Evolutionary conservation across 352 stramenopile genomes (phyloP).

Genomic region (Globisporangium cylindrosporum): DNA sequence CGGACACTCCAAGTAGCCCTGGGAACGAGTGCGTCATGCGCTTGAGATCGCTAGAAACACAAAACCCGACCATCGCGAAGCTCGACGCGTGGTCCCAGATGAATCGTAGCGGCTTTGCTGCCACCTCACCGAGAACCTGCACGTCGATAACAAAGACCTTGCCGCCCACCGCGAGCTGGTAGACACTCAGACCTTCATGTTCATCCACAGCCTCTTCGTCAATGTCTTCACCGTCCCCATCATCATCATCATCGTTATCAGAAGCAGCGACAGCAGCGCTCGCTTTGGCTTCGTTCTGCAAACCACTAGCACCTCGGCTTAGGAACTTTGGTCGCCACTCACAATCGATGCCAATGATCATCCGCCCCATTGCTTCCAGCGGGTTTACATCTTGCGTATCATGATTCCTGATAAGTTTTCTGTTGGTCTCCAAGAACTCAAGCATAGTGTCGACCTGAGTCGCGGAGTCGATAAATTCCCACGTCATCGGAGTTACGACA

Average conservation of each 20-base stretch:
- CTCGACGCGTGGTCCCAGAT: slow-evolving; percentile 33
- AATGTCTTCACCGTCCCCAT: slow-evolving; percentile 12
- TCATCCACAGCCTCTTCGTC: slow-evolving; percentile 12
- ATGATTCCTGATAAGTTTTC: slow-evolving; percentile 1
- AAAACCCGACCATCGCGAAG: slow-evolving; percentile 54
- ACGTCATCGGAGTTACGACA: slow-evolving; percentile 17
- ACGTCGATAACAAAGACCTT: slow-evolving; percentile 60
- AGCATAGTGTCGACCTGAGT: slow-evolving; percentile 26
- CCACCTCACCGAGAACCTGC: slow-evolving; percentile 35
- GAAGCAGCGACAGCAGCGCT: neutral
- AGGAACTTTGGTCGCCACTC: slow-evolving; percentile 62
- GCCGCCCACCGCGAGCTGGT: slow-evolving; percentile 43
- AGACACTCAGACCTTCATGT: slow-evolving; percentile 43
- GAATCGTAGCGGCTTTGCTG: slow-evolving; percentile 31
- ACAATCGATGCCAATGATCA: slow-evolving; percentile 58
- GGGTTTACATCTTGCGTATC: slow-evolving; percentile 8
- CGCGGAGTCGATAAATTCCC: slow-evolving; percentile 31
- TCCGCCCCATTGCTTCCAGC: slow-evolving; percentile 11
- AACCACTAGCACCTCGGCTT: slow-evolving; percentile 14
- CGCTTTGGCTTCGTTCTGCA: slow-evolving; percentile 5
- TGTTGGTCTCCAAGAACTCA: slow-evolving; percentile 14
- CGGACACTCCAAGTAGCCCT: slow-evolving; percentile 15
- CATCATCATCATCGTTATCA: neutral
- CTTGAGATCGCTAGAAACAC: slow-evolving; percentile 48
- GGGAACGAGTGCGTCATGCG: slow-evolving; percentile 54